These are phyloP conservation scores for Selaginella tamariscina DNA, from an alignment of 75 land plant species.

Conservation along the genomic window DNA sequence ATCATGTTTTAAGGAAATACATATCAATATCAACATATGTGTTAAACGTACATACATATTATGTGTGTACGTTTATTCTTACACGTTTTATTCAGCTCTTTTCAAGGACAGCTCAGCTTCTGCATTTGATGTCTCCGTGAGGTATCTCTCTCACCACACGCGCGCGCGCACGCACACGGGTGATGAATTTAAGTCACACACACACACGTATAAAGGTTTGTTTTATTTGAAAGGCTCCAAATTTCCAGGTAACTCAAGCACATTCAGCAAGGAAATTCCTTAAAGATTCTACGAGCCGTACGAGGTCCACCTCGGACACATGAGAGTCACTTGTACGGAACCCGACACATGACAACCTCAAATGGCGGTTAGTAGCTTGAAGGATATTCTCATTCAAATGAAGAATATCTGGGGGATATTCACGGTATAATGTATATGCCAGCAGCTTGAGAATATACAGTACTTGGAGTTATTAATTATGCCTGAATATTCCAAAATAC, in stretches of 20 bases:
- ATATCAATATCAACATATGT: no score
- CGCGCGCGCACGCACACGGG: constrained; percentile 22
- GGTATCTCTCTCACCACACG: background rate
- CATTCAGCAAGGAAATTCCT: background rate
- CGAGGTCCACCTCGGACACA: constrained; percentile 47
- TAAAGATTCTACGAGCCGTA: constrained; percentile 11
- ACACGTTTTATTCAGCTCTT: background rate
- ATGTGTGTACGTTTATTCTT: no score
- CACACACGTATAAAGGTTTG: no score
- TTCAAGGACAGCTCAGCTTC: background rate
- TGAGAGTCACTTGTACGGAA: constrained; percentile 24
- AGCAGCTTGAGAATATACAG: constrained; percentile 15
- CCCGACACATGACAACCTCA: constrained; percentile 20
- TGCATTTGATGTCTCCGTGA: background rate
- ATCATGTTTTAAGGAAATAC: background rate
- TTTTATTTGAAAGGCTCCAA: constrained; percentile 23
- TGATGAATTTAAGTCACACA: no score
- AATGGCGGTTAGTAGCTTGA: constrained; percentile 20
- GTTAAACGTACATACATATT: no score
- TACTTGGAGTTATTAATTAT: no score
- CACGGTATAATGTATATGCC: constrained; percentile 45
- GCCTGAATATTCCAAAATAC: no score
- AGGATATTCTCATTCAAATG: background rate
- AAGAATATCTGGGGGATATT: background rate
- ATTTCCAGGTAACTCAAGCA: background rate